phyloP scores from a whole-genome alignment of 306 rosid genomes.

The Dalbergia cochinchinensis region DNA sequence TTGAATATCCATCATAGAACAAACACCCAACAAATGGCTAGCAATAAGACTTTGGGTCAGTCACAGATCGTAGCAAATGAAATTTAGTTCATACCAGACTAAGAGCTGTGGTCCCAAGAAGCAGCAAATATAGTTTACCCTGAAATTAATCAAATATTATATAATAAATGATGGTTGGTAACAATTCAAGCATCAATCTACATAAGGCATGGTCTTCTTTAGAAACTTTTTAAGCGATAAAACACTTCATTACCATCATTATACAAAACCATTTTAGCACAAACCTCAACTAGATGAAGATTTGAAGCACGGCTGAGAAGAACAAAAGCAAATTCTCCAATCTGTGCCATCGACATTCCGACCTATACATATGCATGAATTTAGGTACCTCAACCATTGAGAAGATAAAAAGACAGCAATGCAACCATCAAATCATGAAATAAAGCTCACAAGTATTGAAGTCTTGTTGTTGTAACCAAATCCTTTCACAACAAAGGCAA shows the following conservation, averaged over 20 bases:
- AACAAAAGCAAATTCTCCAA: conserved; percentile 97
- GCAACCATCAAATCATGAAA: conserved; percentile 40
- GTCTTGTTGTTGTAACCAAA: conserved; percentile 96
- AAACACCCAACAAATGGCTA: conserved; percentile 12
- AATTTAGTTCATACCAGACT: conserved; percentile 77
- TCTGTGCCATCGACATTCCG: conserved; percentile 95
- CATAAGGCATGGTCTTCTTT: conserved; percentile 10
- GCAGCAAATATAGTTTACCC: conserved; percentile 91
- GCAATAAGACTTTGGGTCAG: conserved; percentile 1
- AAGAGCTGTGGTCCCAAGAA: conserved; percentile 96
- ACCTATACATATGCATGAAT: conserved; percentile 66
- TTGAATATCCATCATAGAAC: conserved; percentile 29
- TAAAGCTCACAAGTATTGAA: conserved; percentile 81
- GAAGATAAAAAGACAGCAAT: conserved; percentile 27
- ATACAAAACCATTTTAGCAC: conserved; percentile 40
- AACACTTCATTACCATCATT: conserved; percentile 10
- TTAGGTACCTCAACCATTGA: conserved; percentile 27
- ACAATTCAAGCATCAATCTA: conserved; percentile 35
- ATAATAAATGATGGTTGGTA: conserved; percentile 24
- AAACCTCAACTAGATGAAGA: conserved; percentile 97
- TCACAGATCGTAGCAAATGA: conserved; percentile 25
- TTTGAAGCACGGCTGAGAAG: conserved; percentile 99
- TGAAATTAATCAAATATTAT: conserved; percentile 55
- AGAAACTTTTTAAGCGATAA: conserved; percentile 31
- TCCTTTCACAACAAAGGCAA: conserved; percentile 90